Evolutionary conservation across 768 basidiomycete species (phyloP).

Genomic region (Chalciporus sphaerocephalus): DNA sequence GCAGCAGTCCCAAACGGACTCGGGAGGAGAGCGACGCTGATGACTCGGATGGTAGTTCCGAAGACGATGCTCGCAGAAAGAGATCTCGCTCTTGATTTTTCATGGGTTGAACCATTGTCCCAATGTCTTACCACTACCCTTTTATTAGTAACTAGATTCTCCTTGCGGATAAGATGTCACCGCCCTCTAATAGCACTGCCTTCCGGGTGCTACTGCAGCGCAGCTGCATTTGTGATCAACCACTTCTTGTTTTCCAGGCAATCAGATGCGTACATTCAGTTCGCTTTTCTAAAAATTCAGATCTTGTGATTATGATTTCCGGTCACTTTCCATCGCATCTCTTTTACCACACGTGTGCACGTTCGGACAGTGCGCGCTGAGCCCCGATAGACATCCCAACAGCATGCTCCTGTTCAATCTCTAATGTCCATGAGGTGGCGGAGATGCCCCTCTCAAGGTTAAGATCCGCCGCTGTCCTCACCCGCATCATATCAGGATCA

Average conservation of each 20-base stretch:
- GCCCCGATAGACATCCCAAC: conserved; percentile 53
- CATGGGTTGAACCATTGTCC: not conserved
- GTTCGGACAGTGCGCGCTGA: too few relatives aligned
- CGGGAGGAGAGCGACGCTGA: conserved; percentile 7
- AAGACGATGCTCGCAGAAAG: conserved; percentile 8
- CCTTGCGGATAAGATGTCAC: not conserved
- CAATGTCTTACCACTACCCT: too few relatives aligned
- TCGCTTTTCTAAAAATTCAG: too few relatives aligned
- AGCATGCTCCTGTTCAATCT: conserved; percentile 63
- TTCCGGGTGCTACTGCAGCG: too few relatives aligned
- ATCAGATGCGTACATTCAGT: not conserved
- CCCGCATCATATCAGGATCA: conserved; percentile 66
- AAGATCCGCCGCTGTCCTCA: conserved; percentile 8
- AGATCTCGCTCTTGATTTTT: conserved; percentile 11
- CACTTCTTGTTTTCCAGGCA: not conserved
- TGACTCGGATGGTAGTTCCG: conserved; percentile 1
- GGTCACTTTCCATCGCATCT: not conserved
- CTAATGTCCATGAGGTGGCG: not conserved
- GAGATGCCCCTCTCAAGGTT: not conserved
- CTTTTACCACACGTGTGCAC: not conserved
- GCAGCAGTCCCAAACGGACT: conserved; percentile 14
- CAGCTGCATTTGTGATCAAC: not conserved
- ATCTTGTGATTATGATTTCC: not conserved
- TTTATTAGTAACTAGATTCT: not conserved
- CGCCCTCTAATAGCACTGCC: not conserved